Percentiles rank a stretch among this genome's conserved stretches.
These are phyloP conservation scores for Fusarium hainanense DNA, from an alignment of 2,329 filamentous ascomycete genomes.

Conservation along the genomic window DNA sequence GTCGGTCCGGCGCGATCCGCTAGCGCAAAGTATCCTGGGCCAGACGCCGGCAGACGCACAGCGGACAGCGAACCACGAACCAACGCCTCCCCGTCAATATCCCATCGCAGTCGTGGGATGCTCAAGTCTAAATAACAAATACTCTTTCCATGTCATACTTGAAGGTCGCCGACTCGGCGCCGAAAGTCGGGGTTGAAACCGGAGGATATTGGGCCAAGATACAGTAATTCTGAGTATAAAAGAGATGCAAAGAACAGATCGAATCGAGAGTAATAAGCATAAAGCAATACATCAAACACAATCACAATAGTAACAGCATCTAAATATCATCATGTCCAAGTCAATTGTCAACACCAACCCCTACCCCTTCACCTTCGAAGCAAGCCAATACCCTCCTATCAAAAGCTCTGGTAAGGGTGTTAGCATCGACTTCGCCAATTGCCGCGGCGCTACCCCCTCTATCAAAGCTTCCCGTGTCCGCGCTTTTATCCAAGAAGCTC, in stretches of 20 bases:
- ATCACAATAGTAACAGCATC: not conserved
- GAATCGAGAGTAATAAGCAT: not conserved
- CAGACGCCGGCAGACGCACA: not conserved
- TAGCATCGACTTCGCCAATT: constrained; percentile 39
- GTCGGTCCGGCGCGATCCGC: constrained; percentile 18
- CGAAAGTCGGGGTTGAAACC: constrained; percentile 6
- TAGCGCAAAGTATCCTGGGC: not conserved
- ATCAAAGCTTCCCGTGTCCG: constrained; percentile 53
- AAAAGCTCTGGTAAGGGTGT: constrained; percentile 10
- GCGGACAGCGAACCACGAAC: not conserved
- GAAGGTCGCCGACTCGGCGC: not conserved
- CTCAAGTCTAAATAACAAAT: constrained; percentile 2
- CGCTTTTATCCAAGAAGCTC: constrained; percentile 55
- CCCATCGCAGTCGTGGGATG: not conserved
- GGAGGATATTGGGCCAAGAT: not conserved
- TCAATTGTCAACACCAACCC: constrained; percentile 19
- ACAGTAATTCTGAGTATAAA: constrained; percentile 11
- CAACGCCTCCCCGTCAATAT: not conserved
- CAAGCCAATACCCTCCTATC: constrained; percentile 12
- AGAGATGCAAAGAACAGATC: too few species aligned
- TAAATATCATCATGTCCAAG: constrained; percentile 22
- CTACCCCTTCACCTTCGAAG: constrained; percentile 21
- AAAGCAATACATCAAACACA: not conserved
- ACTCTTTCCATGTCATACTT: not conserved
- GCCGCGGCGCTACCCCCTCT: constrained; percentile 53